phyloP scores from a whole-genome alignment of 2,329 filamentous ascomycete genomes.

The Colletotrichum karsti region DNA sequence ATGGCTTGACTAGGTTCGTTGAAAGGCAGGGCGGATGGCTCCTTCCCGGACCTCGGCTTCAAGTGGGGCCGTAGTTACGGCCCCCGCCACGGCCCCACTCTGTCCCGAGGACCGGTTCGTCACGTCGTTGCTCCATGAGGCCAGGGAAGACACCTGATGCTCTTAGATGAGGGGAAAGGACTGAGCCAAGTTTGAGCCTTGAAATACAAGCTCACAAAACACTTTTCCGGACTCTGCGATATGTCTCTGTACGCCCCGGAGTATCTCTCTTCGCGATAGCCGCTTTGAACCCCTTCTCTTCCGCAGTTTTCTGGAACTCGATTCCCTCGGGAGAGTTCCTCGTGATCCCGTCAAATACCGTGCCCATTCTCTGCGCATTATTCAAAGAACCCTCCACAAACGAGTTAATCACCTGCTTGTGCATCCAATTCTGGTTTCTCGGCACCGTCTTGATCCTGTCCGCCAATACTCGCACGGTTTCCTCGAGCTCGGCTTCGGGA shows the following conservation, averaged over 20 bases:
- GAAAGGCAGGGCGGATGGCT: neutral
- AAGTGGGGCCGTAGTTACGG: too few species aligned
- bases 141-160: too few species aligned
- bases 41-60: too few species aligned
- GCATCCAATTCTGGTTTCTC: constrained; percentile 27
- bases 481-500: constrained; percentile 19
- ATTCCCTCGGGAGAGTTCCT: too few species aligned
- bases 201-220: too few species aligned
- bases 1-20: neutral
- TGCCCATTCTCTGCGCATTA: neutral
- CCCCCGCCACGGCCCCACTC: too few species aligned
- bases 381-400: constrained; percentile 18
- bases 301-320: constrained; percentile 1
- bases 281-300: constrained; percentile 21
- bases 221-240: too few species aligned
- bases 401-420: constrained; percentile 26
- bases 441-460: constrained; percentile 26
- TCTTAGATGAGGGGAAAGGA: too few species aligned
- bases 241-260: constrained; percentile 6
- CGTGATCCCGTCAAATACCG: too few species aligned
- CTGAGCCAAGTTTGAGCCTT: too few species aligned
- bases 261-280: constrained; percentile 13
- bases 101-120: too few species aligned
- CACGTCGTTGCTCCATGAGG: too few species aligned
- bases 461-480: constrained; percentile 10